Base-by-base conservation (phyloP, 345 rosid genomes). In the Syzygium oleosum region DNA sequence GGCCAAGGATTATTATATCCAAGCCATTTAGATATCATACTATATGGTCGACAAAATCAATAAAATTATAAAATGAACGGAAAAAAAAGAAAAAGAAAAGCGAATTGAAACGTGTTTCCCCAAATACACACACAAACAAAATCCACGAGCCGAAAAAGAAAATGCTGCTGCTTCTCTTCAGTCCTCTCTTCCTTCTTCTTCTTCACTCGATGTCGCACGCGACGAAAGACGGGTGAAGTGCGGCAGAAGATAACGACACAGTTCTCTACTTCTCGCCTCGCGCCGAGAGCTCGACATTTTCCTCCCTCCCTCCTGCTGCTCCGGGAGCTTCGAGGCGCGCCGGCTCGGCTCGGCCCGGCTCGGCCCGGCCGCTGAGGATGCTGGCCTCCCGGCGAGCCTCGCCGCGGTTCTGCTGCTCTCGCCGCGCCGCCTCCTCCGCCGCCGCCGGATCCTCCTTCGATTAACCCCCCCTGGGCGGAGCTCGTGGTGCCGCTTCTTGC, bases 311-410 rank as follows among this genome's bases (percentile, higher is more conserved):
- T 73, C 49, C 80, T 12, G 80, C 80, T 38, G 19, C 21, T 19
- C 38, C 80, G 49, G 80, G 27, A 19, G 49, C 80, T 38, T 19
- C 27, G 80, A 11, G 80, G 49, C 49, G 54, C 55, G 51, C 87
- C 88, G 86, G 86, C 52, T 90, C 79, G 49, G 84, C 93, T 41
- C 43, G 43, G 43, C 43, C 4, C 88, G 86, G 86, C 52, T 90
- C 84, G 49, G 84, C 88, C 89, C 90, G 78, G 87, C 80, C 86
- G 85, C 94, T 93, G 98, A 93, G 91, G 89, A 89, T 88, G 88
- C 86, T 29, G 41, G 51, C 90, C 90, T 88, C 90, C 80, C 89
- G 80, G 87, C 91, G 83, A 84, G 59, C 56, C 88, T 84, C 80
- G 87, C n/a, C 89, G 90, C 88, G 94, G 90, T 95, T 78, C 87